Percentiles rank a stretch among this genome's conserved stretches.
These are phyloP conservation scores for Falciphora oryzae DNA, from an alignment of 2,329 filamentous ascomycete species.

Conservation along the genomic window DNA sequence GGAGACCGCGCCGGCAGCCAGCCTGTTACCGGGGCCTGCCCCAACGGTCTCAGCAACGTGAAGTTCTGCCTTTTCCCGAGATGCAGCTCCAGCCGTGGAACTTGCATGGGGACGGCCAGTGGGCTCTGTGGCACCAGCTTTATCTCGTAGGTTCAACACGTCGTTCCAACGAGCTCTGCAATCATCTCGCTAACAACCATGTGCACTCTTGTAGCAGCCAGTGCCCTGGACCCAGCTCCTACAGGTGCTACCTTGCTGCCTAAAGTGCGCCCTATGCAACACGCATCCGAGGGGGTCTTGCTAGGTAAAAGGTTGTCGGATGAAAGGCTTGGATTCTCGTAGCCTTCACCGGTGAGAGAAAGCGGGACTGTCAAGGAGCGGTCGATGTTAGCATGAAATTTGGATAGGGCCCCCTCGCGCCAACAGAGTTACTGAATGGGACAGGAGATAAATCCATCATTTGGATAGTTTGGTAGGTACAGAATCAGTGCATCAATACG, in stretches of 20 bases:
- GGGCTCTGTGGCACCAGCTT: not conserved
- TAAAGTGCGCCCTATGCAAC: no score
- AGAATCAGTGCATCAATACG: no score
- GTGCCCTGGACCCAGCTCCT: not conserved
- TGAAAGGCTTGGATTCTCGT: no score
- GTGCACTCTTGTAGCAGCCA: not conserved
- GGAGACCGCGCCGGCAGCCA: not conserved
- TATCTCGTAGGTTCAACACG: not conserved
- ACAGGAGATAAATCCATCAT: no score
- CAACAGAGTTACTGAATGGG: no score
- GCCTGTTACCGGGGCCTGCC: not conserved
- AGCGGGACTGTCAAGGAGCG: no score
- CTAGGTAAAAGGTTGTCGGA: no score
- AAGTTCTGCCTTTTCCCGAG: not conserved
- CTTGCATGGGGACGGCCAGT: not conserved
- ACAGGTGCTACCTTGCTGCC: not conserved
- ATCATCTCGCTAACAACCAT: not conserved
- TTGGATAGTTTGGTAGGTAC: no score
- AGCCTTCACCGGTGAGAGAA: no score
- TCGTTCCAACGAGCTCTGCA: not conserved
- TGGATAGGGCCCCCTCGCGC: no score
- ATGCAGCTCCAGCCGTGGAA: not conserved
- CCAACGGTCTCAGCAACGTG: constrained; percentile 1
- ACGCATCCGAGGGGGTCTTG: no score
- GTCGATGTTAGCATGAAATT: no score